Conservation (phyloP, 1,284 basidiomycete species). For the Laetiporus sulphureus region DNA sequence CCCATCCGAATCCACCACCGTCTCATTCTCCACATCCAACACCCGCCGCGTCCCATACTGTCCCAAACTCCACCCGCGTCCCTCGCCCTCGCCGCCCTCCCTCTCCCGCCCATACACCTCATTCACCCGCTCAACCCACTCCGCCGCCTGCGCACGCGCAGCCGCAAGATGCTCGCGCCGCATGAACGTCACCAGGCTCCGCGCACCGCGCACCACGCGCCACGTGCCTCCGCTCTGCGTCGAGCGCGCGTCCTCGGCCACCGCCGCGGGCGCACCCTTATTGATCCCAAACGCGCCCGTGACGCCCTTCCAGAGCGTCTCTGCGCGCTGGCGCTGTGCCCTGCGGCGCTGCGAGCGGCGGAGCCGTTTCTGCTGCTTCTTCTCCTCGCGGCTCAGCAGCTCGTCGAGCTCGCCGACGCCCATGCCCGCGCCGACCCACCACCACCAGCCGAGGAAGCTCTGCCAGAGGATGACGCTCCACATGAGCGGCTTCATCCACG, state of each 20-base stretch:
- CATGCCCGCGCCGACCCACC: constrained; percentile 94
- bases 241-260: background rate
- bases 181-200: constrained; percentile 47
- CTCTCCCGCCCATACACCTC: constrained; percentile 43
- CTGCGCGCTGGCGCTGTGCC: constrained; percentile 40
- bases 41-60: constrained; percentile 1
- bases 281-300: constrained; percentile 27
- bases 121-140: constrained; percentile 54
- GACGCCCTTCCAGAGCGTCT: constrained; percentile 48
- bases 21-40: constrained; percentile 17
- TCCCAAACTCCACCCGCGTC: constrained; percentile 55
- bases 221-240: constrained; percentile 3
- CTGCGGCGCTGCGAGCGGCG: constrained; percentile 31
- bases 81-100: constrained; percentile 21
- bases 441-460: constrained; percentile 91
- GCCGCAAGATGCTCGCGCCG: constrained; percentile 64
- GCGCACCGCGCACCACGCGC: constrained; percentile 15
- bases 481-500: constrained; percentile 82
- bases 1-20: constrained; percentile 19
- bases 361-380: constrained; percentile 43
- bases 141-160: constrained; percentile 57
- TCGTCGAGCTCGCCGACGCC: constrained; percentile 58
- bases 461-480: constrained; percentile 94
- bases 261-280: constrained; percentile 1
- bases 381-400: constrained; percentile 50